These are phyloP conservation scores for Cladosporium austrohemisphaericum DNA, from an alignment of 2,329 filamentous ascomycete genomes.

Conservation along the genomic window DNA sequence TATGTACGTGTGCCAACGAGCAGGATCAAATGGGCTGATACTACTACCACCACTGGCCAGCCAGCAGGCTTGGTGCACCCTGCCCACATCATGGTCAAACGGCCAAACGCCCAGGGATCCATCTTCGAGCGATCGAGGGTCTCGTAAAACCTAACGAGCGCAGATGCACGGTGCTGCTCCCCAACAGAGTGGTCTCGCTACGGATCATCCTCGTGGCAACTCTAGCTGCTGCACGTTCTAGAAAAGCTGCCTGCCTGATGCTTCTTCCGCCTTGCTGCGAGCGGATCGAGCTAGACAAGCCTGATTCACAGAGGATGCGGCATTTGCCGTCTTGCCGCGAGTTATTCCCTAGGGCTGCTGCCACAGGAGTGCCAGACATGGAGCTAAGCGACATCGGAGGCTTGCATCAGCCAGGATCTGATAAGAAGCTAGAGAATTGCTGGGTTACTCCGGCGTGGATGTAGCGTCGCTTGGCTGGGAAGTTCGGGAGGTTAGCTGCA, in stretches of 20 bases:
- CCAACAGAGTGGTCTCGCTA: slow-evolving; percentile 11
- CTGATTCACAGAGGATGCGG: no score
- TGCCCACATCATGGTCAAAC: slow-evolving; percentile 1
- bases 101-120: slow-evolving; percentile 4
- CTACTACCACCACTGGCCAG: no score
- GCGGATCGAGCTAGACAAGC: no score
- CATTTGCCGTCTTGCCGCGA: no score
- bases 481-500: no score
- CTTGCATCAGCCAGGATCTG: no score
- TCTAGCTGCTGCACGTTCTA: slow-evolving; percentile 9
- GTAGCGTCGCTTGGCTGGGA: background rate
- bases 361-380: no score
- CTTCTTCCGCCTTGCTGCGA: background rate
- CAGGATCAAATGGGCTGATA: background rate
- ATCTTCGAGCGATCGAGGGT: background rate
- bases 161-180: slow-evolving; percentile 1
- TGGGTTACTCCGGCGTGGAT: no score
- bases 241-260: background rate
- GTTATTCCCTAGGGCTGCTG: no score
- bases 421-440: no score
- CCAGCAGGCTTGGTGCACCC: background rate
- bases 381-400: no score
- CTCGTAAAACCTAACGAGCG: slow-evolving; percentile 6
- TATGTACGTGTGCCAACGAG: background rate
- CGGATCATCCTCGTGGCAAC: slow-evolving; percentile 9